Base-by-base conservation (phyloP, 768 basidiomycete species). In the Russula virescens region DNA sequence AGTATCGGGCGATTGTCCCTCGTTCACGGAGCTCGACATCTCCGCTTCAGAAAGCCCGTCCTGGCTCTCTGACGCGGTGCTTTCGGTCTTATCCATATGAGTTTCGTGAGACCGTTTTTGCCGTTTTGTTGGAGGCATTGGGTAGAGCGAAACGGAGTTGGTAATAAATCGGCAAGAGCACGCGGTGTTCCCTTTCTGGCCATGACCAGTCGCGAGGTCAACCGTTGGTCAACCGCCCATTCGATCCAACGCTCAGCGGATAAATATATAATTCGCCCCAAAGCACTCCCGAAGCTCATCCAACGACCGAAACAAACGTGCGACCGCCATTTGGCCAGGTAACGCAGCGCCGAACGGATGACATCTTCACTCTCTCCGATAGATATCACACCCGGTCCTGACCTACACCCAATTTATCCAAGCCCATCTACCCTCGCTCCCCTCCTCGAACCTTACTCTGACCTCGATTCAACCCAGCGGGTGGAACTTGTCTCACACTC, bases 401-500 rank as follows among this genome's bases (percentile, higher is more conserved):
- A 94, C 74, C 77, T 94, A 55, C 82, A 87, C 70, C 91, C 91
- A 49, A 73, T 92, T 16, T 83, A 91, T 70, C 91, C 91, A 28
- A 86, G 84, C 40, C 79, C 83, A 23, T 68, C 79, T 28, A 80
- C 85, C 70, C 80, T 92, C 69, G 74, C 82, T 26, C 79, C 79
- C 58, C 82, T 87, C 49, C 79, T 93, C 68, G 83, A 84, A 43
- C 76, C 85, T 0, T 76, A 84, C 71, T 88, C 84, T 35, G 87
- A 87, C 48, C 81, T 94, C 42, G 76, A 81, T 52, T 83, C 86
- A 31, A 71, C 77, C 9, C 89, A 94, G 72, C 88, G 85, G 73
- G 76, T 77, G 13, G 80, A 83, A 71, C 83, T 94, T 55, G 83
- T 91, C 59, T 73, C 82, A 11, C 91, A 94, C 72, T 89, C 84